Evolutionary conservation across 2,329 filamentous ascomycete genomes (phyloP), one percentile per base, ranked within the genome.

Genomic region (Penicillium corylophilum): DNA sequence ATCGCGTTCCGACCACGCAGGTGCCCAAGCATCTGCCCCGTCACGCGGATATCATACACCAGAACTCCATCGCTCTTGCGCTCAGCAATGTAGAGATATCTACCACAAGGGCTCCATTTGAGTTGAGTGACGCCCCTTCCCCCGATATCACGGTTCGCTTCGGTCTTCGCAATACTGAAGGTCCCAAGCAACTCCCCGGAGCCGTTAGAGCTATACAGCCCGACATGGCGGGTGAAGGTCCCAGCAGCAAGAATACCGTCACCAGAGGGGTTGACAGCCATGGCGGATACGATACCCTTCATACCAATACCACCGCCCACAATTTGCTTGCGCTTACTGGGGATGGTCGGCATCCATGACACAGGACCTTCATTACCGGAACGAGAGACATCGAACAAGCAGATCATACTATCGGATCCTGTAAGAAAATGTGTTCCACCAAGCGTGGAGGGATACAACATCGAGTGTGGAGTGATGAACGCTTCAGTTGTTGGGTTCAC

Each of bases 21-120:
- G 66, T 77, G 79, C 1, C 75, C 76, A 3, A 86, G 65, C 23
- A 78, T 64, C 48, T 77, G 72, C 0, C 76, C 74, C 1, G 77
- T 77, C n/a, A 78, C 76, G 15, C 84, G 75, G 23, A 84, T 77
- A 61, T 87, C 84, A 62, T 82, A 86, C 10, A 86, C 71, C 40
- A 81, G 68, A 1, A 85, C 68, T 1, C 74, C 77, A 56, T 83
- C 76, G 48, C 81, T 81, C 51, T 76, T 75, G 18, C 83, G 74
- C 62, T 86, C 83, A 0, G 76, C 79, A 16, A 84, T 75, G 56
- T 82, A 81, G 5, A 87, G 64, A 62, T 86, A 86, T 39, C 71
- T 74, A 1, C 80, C 82, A 64, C 79, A 80, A 0, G 78, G 76
- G 46, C 78, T 83, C 82, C 82, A 86, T 15, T 75, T 66, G 13